Percentiles rank a stretch among this genome's conserved stretches.
Conservation (phyloP, 2,329 filamentous ascomycete genomes). For the Bisporella sp. region DNA sequence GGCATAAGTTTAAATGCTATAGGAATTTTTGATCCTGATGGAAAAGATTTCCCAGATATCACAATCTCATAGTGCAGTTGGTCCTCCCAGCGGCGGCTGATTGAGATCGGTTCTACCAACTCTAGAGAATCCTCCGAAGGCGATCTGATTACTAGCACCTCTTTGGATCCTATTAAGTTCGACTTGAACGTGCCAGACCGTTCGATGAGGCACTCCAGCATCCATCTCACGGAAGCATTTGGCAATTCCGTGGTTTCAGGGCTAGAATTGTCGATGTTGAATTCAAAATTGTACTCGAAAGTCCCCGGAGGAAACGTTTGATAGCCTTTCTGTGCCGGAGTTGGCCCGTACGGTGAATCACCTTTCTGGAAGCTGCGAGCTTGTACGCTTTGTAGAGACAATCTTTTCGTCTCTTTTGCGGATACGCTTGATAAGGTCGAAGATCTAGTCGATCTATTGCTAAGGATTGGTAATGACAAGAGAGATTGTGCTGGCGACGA, state of each 20-base stretch:
- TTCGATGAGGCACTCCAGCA: slow-evolving; percentile 62
- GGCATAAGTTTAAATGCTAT: slow-evolving; percentile 72
- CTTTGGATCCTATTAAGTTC: slow-evolving; percentile 59
- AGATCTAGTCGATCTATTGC: slow-evolving; percentile 19
- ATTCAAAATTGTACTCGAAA: slow-evolving; percentile 59
- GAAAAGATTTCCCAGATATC: slow-evolving; percentile 71
- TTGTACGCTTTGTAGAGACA: slow-evolving; percentile 55
- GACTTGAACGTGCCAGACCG: slow-evolving; percentile 64
- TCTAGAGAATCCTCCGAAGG: slow-evolving; percentile 65
- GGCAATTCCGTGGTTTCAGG: slow-evolving; percentile 67
- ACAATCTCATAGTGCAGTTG: slow-evolving; percentile 73
- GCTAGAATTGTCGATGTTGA: slow-evolving; percentile 71
- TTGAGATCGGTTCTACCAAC: slow-evolving; percentile 68
- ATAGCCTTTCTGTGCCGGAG: slow-evolving; percentile 60
- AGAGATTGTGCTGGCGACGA: slow-evolving; percentile 2
- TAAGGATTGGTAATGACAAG: slow-evolving; percentile 19
- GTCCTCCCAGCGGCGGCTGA: slow-evolving; percentile 70
- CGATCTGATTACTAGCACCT: slow-evolving; percentile 61
- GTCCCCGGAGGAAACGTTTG: slow-evolving; percentile 51
- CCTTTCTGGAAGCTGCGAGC: slow-evolving; percentile 62
- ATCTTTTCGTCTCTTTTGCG: slow-evolving; percentile 37
- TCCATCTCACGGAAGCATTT: slow-evolving; percentile 63
- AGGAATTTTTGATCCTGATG: slow-evolving; percentile 62
- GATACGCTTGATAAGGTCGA: slow-evolving; percentile 14
- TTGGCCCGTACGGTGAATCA: slow-evolving; percentile 45